These are phyloP conservation scores for Groenewaldozyma tartarivorans DNA, from an alignment of 805 yeast genomes.

Conservation along the genomic window DNA sequence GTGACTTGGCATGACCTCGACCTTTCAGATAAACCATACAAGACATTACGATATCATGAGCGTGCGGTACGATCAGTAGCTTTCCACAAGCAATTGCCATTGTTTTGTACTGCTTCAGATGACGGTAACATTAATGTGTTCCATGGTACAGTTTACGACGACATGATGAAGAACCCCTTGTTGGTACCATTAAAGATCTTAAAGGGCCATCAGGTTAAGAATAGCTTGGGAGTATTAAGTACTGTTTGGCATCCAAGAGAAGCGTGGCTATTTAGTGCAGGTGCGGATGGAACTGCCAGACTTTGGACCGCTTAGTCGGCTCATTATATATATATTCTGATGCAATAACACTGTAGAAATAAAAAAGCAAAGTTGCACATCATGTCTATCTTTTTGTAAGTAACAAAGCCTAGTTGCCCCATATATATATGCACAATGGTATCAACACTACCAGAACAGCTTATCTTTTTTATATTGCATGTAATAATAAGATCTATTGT, in stretches of 20 bases:
- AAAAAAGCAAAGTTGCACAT: too few species aligned
- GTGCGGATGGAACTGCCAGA: slow-evolving; percentile 94
- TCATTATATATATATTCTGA: too few species aligned
- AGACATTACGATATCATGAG: slow-evolving; percentile 89
- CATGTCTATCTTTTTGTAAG: too few species aligned
- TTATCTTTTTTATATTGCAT: too few species aligned
- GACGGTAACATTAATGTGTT: slow-evolving; percentile 89
- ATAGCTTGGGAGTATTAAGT: slow-evolving; percentile 78
- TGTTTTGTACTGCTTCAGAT: slow-evolving; percentile 91
- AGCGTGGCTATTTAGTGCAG: slow-evolving; percentile 96
- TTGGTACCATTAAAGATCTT: slow-evolving; percentile 92
- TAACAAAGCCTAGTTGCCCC: too few species aligned
- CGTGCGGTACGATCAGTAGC: slow-evolving; percentile 84
- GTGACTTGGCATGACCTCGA: slow-evolving; percentile 97
- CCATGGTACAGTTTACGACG: slow-evolving; percentile 96
- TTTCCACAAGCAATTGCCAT: slow-evolving; percentile 81
- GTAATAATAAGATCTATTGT: too few species aligned
- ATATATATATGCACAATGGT: too few species aligned
- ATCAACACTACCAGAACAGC: too few species aligned
- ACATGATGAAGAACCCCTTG: slow-evolving; percentile 87
- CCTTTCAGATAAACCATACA: slow-evolving; percentile 79
- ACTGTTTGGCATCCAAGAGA: slow-evolving; percentile 95
- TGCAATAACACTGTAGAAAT: too few species aligned
- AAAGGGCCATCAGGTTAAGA: slow-evolving; percentile 75
- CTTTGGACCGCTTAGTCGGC: slow-evolving; percentile 77